Conservation (phyloP, 768 basidiomycete genomes). For the Termitomyces sp. region DNA sequence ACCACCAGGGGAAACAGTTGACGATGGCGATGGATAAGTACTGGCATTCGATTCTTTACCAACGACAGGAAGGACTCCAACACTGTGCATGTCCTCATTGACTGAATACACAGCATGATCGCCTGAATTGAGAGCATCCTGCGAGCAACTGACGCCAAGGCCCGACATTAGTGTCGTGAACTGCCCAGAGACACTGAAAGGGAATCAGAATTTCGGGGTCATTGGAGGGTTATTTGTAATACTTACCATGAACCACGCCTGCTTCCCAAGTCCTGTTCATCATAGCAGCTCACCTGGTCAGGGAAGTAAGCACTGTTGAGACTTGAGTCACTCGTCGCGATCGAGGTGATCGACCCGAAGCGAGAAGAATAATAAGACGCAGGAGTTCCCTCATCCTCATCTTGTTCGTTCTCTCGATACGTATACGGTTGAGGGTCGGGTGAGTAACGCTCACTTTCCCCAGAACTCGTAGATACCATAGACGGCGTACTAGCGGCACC, state of each 20-base stretch:
- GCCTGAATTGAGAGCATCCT: slow-evolving; percentile 9
- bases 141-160: slow-evolving; percentile 31
- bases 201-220: slow-evolving; percentile 5
- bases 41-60: slow-evolving; percentile 6
- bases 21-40: slow-evolving; percentile 34
- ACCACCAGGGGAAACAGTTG: slow-evolving; percentile 36
- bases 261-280: slow-evolving; percentile 17
- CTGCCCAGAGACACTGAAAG: slow-evolving; percentile 26
- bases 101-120: slow-evolving; percentile 16
- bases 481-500: slow-evolving; percentile 51
- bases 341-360: slow-evolving; percentile 57
- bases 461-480: slow-evolving; percentile 42
- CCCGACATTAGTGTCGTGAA: slow-evolving; percentile 38
- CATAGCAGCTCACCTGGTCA: slow-evolving; percentile 33
- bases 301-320: slow-evolving; percentile 44
- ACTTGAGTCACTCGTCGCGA: slow-evolving; percentile 57
- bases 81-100: slow-evolving; percentile 19
- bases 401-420: slow-evolving; percentile 44
- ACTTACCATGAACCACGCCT: slow-evolving; percentile 39
- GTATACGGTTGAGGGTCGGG: slow-evolving; percentile 44
- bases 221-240: slow-evolving; percentile 11
- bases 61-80: slow-evolving; percentile 4
- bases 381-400: slow-evolving; percentile 45
- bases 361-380: slow-evolving; percentile 46
- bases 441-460: slow-evolving; percentile 47